Evolutionary conservation across 2,329 filamentous ascomycete genomes (phyloP).

Genomic region (Colletotrichum sp.): DNA sequence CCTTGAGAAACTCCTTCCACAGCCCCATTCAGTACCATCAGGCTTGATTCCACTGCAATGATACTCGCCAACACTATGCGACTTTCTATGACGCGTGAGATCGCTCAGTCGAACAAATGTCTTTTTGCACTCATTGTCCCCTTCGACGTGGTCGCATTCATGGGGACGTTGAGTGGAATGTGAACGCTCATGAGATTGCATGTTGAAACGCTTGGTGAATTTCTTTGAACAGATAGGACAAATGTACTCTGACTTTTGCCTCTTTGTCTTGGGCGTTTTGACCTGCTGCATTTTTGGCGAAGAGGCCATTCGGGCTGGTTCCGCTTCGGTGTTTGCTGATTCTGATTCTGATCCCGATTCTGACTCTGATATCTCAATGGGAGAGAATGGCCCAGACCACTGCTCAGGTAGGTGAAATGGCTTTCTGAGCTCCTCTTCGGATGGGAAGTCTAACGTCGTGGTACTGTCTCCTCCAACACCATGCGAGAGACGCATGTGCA

Average conservation of each 20-base stretch:
- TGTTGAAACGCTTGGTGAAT: not conserved
- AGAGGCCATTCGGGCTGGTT: too few species aligned
- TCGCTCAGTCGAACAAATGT: not conserved
- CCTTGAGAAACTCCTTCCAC: not conserved
- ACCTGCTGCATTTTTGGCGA: rapidly evolving
- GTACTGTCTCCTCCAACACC: not conserved
- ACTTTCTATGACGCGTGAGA: not conserved
- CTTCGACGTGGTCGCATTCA: too few species aligned
- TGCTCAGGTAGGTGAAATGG: too few species aligned
- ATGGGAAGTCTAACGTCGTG: not conserved
- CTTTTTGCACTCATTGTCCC: not conserved
- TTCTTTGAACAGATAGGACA: too few species aligned
- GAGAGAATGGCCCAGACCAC: not conserved
- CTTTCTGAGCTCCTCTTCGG: not conserved
- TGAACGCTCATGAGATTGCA: not conserved
- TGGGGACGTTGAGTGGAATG: too few species aligned
- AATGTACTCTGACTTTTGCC: too few species aligned
- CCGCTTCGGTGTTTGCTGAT: too few species aligned
- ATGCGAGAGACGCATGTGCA: not conserved
- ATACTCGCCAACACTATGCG: too few species aligned
- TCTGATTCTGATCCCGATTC: not conserved
- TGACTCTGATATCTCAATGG: not conserved
- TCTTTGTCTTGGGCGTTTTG: too few species aligned
- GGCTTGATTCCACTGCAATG: not conserved
- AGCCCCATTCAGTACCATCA: not conserved